Conservation (phyloP, 257 asterid genomes). For the Scutellaria baicalensis region DNA sequence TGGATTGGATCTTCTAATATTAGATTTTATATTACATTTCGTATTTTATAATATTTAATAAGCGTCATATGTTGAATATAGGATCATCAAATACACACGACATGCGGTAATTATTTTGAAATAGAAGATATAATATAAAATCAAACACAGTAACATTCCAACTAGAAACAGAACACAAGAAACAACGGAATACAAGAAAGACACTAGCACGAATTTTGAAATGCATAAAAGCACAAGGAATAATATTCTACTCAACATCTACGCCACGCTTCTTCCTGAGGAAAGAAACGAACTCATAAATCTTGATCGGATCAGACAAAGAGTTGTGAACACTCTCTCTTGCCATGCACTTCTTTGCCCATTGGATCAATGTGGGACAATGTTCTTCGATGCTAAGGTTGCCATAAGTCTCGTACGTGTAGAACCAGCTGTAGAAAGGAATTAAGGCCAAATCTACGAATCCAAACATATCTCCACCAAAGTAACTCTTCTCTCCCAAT, state of each 20-base stretch:
- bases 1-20: no score
- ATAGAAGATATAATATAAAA: no score
- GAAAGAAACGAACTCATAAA: slow-evolving; percentile 16
- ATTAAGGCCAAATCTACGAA: slow-evolving; percentile 30
- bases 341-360: slow-evolving; percentile 37
- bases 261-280: slow-evolving; percentile 15
- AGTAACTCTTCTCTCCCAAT: slow-evolving; percentile 34
- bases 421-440: slow-evolving; percentile 19
- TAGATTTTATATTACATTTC: no score
- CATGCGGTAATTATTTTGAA: no score
- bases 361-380: slow-evolving; percentile 27
- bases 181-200: no score
- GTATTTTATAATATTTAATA: no score
- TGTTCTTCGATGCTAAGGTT: slow-evolving; percentile 29
- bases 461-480: slow-evolving; percentile 47
- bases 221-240: no score
- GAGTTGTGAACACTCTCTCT: slow-evolving; percentile 32
- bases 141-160: no score
- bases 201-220: background rate
- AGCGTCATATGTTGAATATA: no score
- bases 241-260: slow-evolving; percentile 16
- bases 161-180: no score
- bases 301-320: slow-evolving; percentile 23
- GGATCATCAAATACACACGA: no score
- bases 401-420: slow-evolving; percentile 27